Conservation (phyloP, 257 asterid genomes). For the Lithospermum erythrorhizon region DNA sequence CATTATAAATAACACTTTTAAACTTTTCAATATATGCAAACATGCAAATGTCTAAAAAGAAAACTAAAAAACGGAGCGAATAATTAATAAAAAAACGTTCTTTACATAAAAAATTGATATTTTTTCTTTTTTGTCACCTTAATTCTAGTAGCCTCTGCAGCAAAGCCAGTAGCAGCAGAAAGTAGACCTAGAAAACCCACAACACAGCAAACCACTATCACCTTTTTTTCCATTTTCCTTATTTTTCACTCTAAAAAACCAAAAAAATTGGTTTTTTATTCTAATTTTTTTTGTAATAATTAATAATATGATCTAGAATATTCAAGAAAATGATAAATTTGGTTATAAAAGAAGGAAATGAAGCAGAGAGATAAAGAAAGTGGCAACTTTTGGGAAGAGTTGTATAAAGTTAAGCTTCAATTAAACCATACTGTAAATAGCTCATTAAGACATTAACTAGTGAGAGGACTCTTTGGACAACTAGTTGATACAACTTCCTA, state of each 20-base stretch:
- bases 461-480: too few species aligned
- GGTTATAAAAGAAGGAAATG: neutral
- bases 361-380: neutral
- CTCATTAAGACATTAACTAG: too few species aligned
- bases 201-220: constrained; percentile 34
- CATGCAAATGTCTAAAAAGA: too few species aligned
- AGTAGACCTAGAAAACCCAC: constrained; percentile 61
- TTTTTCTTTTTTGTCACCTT: constrained; percentile 41
- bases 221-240: constrained; percentile 44
- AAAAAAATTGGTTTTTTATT: neutral
- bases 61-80: too few species aligned
- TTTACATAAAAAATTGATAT: neutral
- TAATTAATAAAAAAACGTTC: neutral
- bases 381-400: neutral
- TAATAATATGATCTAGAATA: neutral
- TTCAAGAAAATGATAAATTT: too few species aligned
- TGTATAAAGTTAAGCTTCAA: neutral
- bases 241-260: neutral
- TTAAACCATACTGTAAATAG: too few species aligned
- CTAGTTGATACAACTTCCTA: too few species aligned
- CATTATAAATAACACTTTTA: too few species aligned
- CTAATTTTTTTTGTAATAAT: too few species aligned
- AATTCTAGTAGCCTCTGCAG: constrained; percentile 67
- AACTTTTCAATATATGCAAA: too few species aligned
- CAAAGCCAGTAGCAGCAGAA: constrained; percentile 68